Evolutionary conservation across 345 rosid species (phyloP).

Genomic region (Euphorbia lathyris): DNA sequence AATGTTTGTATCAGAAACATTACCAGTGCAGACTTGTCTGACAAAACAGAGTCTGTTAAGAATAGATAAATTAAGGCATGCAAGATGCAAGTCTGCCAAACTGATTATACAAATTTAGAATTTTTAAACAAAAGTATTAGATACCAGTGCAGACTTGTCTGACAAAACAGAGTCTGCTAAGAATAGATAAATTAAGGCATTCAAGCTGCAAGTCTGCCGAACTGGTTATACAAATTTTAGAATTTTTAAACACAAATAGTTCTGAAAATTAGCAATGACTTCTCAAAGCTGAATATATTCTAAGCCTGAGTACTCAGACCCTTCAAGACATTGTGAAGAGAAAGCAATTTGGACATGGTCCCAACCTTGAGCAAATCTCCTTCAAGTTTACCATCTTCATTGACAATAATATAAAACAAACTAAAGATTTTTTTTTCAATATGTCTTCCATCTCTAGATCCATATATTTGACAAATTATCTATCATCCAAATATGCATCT

Average conservation of each 20-base stretch:
- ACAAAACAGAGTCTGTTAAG: conserved; percentile 86
- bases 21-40: conserved; percentile 94
- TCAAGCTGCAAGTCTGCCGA: too few relatives aligned
- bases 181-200: too few relatives aligned
- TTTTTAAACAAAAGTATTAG: not conserved
- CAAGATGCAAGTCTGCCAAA: not conserved
- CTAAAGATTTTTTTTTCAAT: not conserved
- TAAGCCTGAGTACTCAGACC: not conserved
- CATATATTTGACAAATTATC: not conserved
- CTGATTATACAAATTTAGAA: not conserved
- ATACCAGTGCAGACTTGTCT: too few relatives aligned
- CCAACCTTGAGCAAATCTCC: too few relatives aligned
- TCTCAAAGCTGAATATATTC: not conserved
- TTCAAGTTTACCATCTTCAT: not conserved
- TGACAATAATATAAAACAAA: not conserved
- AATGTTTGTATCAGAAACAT: conserved; percentile 17
- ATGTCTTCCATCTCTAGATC: not conserved
- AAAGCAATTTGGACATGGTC: not conserved
- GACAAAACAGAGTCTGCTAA: too few relatives aligned
- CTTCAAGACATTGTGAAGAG: not conserved
- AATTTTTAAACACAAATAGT: too few relatives aligned
- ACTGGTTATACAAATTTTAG: too few relatives aligned
- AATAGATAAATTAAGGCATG: too few relatives aligned
- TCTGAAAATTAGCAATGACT: too few relatives aligned
- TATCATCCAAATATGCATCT: not conserved